Conservation (phyloP, 2,329 filamentous ascomycete genomes). For the Aspergillus glaucus region DNA sequence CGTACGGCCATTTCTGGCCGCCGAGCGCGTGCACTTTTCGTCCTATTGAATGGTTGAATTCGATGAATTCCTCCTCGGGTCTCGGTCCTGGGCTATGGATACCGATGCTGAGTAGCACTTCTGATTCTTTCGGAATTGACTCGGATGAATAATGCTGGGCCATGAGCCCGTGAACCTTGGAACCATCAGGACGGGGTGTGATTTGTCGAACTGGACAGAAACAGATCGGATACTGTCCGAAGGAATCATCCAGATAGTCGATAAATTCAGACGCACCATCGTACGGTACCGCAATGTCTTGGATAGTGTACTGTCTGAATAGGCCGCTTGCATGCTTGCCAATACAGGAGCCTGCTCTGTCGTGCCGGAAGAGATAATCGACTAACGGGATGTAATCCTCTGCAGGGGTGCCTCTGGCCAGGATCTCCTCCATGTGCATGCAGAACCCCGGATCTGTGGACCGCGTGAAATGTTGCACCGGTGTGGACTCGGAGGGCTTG, state of each 20-base stretch:
- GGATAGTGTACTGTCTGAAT: constrained; percentile 53
- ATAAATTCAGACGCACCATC: constrained; percentile 47
- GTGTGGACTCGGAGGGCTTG: constrained; percentile 44
- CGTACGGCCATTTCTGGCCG: background rate
- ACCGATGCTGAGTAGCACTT: background rate
- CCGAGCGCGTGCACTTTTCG: background rate
- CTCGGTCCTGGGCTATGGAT: background rate
- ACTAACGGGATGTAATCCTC: constrained; percentile 12
- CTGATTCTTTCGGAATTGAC: background rate
- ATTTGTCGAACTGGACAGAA: constrained; percentile 46
- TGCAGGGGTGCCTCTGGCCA: background rate
- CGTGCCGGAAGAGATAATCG: constrained; percentile 43
- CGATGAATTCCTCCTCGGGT: background rate
- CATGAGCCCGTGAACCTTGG: background rate
- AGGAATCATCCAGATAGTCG: constrained; percentile 42
- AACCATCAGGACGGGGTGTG: background rate
- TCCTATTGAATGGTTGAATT: background rate
- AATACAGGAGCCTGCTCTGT: constrained; percentile 61
- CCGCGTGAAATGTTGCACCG: constrained; percentile 46
- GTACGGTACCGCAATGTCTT: constrained; percentile 57
- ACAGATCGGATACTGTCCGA: constrained; percentile 53
- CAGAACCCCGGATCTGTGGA: constrained; percentile 65
- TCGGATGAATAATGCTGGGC: background rate
- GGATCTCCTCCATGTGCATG: constrained; percentile 45
- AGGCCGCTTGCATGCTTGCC: constrained; percentile 53